These are phyloP conservation scores for Ophiostoma ulmi DNA, from an alignment of 2,329 filamentous ascomycete species.

Conservation along the genomic window DNA sequence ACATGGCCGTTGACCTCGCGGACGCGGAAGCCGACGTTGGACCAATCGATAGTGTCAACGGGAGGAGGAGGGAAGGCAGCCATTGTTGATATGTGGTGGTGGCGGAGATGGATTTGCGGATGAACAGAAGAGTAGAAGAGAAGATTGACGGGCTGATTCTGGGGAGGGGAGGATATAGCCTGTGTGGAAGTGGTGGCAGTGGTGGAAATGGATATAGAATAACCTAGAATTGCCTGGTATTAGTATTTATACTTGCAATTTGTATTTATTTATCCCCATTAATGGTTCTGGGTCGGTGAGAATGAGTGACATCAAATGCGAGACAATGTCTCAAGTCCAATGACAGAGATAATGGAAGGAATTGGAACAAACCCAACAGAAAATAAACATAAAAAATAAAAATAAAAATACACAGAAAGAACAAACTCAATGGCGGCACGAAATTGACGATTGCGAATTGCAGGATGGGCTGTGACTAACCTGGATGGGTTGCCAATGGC, in stretches of 20 bases:
- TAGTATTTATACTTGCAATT: not conserved
- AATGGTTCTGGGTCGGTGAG: not conserved
- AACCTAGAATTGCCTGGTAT: not conserved
- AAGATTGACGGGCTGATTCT: not conserved
- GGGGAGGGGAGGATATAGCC: not conserved
- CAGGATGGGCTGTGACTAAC: not conserved
- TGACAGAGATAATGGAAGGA: not conserved
- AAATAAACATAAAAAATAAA: not conserved
- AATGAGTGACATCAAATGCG: not conserved
- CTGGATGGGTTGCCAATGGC: not conserved
- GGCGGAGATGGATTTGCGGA: not conserved
- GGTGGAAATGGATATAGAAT: not conserved
- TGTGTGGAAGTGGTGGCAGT: not conserved
- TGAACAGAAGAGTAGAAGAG: not conserved
- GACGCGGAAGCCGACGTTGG: constrained; percentile 85
- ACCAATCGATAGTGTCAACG: constrained; percentile 84
- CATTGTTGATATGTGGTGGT: constrained; percentile 35
- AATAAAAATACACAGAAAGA: not conserved
- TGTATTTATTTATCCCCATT: not conserved
- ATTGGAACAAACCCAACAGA: not conserved
- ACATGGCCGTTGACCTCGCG: constrained; percentile 92
- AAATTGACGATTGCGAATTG: not conserved
- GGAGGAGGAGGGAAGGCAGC: constrained; percentile 68
- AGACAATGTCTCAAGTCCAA: not conserved
- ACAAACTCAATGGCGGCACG: not conserved